Base-by-base conservation (phyloP, 2,329 filamentous ascomycete species). In the Aspergillus sp. region DNA sequence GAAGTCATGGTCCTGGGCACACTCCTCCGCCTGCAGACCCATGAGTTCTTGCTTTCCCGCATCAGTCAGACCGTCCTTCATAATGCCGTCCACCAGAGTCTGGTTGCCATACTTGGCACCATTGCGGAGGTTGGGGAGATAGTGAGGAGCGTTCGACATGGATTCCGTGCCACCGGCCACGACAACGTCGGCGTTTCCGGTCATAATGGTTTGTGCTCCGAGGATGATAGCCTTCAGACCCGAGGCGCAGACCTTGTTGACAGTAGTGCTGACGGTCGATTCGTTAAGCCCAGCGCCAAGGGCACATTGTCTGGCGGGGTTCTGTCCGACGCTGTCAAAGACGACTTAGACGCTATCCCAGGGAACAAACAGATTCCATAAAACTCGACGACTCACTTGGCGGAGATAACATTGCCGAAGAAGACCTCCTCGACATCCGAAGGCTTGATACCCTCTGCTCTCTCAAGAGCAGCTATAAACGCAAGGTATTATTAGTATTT, bases 181-280 rank as follows among this genome's bases (percentile, higher is more conserved):
- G 55, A 98, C 83, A 56, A 96, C 84, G 59, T 88, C 84, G 55
- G 91, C 91, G 66, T 88, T 95, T 58, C 93, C 91, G 45, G 90
- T 94, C 69, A 97, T 89, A 75, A 98, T 98, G 61, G 91, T 96
- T 73, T 97, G 93, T 44, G 91, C 88, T 58, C 86, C 93, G 51
- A 98, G 79, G 56, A 95, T 88, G 65, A 98, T 85, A 58, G 93
- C 88, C 78, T 98, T 98, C 67, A 96, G 76, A 40, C 85, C 84
- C 7, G 90, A 96, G 54, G 93, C 93, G 79, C 93, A 98, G 67
- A 98, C 93, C 77, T 98, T 98, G 84, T 98, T 98, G 65, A 98
- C 81, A 44, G 90, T 94, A 41, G 93, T 98, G 73, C 85, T 86
- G 58, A 94, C 80, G 54, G 86, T 86, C 46, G 79, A 78, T 54